Percentiles rank a stretch among this genome's conserved stretches.
These are phyloP conservation scores for Colletotrichum sp. DNA, from an alignment of 2,329 filamentous ascomycete species.

Conservation along the genomic window DNA sequence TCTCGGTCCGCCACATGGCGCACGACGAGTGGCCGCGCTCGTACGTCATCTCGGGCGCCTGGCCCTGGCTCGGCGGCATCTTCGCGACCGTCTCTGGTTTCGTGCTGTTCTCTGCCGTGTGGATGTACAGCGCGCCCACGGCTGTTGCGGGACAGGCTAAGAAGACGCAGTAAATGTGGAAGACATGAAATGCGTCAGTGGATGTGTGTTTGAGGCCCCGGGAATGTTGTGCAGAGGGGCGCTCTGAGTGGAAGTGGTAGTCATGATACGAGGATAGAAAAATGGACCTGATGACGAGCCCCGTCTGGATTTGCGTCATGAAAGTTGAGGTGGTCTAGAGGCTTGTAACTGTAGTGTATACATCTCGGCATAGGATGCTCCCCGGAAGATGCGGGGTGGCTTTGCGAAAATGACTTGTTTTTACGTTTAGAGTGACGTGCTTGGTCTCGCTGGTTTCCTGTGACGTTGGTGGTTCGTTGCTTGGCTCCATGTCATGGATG, in stretches of 20 bases:
- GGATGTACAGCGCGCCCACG: constrained; percentile 74
- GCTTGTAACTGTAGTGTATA: constrained; percentile 19
- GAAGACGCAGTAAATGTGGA: constrained; percentile 49
- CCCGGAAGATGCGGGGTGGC: not conserved
- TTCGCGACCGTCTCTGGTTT: constrained; percentile 84
- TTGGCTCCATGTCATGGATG: not conserved
- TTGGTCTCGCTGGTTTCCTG: too few relatives aligned
- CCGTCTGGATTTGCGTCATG: not conserved
- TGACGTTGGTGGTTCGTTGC: not conserved
- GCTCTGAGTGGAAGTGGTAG: not conserved
- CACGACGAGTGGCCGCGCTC: constrained; percentile 96
- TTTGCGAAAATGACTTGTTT: constrained; percentile 12
- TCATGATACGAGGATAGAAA: not conserved
- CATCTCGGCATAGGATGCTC: constrained; percentile 13
- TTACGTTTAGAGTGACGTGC: not conserved
- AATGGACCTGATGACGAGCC: not conserved
- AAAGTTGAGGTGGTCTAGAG: not conserved
- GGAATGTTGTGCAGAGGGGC: not conserved
- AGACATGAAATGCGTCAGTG: not conserved
- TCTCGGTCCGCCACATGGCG: constrained; percentile 94
- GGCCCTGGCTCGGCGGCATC: constrained; percentile 93
- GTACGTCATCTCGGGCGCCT: constrained; percentile 87
- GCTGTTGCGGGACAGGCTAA: constrained; percentile 38
- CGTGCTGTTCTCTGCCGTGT: constrained; percentile 82
- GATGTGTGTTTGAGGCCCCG: not conserved